Evolutionary conservation across 2,329 filamentous ascomycete genomes (phyloP).

Genomic region (Aspergillus melleus): DNA sequence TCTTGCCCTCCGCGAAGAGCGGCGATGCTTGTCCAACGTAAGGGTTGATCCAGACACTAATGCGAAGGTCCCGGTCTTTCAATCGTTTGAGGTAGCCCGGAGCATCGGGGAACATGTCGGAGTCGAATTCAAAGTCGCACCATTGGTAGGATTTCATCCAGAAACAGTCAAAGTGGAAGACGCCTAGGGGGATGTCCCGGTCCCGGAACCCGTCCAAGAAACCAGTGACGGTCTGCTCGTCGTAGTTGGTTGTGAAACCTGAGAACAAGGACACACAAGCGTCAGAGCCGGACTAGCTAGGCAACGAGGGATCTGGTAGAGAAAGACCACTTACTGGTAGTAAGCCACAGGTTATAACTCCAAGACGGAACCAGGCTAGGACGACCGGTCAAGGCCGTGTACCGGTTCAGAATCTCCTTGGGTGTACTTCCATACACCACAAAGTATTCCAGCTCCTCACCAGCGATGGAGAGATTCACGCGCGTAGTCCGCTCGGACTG

Average conservation of each 20-base stretch:
- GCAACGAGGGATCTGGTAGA: neutral
- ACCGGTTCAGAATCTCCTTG: constrained; percentile 69
- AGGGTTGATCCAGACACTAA: constrained; percentile 76
- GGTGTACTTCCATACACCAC: constrained; percentile 70
- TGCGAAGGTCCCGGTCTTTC: constrained; percentile 64
- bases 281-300: neutral
- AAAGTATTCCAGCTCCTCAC: constrained; percentile 71
- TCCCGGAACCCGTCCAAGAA: constrained; percentile 70
- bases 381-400: constrained; percentile 66
- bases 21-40: constrained; percentile 70
- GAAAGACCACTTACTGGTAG: constrained; percentile 48
- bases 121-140: constrained; percentile 73
- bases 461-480: constrained; percentile 68
- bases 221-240: constrained; percentile 64
- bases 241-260: constrained; percentile 72
- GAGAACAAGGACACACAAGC: neutral
- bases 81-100: constrained; percentile 63
- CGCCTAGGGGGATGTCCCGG: constrained; percentile 65
- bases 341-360: constrained; percentile 77
- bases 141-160: constrained; percentile 75
- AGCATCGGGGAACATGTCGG: constrained; percentile 68
- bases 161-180: constrained; percentile 77
- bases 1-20: constrained; percentile 63
- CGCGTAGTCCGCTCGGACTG: constrained; percentile 72
- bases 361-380: constrained; percentile 67